Percentiles rank a stretch among this genome's conserved stretches.
These are phyloP conservation scores for Candida freyschussii DNA, from an alignment of 1,139 yeast species.

Conservation along the genomic window DNA sequence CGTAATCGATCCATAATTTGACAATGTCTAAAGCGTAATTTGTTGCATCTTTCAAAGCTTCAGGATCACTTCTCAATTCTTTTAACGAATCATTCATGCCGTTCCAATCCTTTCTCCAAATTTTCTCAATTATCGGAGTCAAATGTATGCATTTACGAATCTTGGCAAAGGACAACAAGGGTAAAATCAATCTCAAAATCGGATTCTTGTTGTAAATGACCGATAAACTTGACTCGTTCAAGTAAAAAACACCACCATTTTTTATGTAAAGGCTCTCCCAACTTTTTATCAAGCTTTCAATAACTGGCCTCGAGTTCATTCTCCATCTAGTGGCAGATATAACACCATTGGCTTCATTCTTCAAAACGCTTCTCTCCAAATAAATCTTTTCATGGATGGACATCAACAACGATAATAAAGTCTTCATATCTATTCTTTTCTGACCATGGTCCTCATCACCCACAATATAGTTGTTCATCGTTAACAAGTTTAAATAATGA, in stretches of 20 bases:
- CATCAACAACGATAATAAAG: constrained; percentile 61
- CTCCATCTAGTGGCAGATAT: constrained; percentile 53
- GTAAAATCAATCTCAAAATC: constrained; percentile 58
- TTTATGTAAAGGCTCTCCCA: constrained; percentile 62
- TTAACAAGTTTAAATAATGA: constrained; percentile 44
- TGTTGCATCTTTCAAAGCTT: constrained; percentile 55
- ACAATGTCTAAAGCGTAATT: constrained; percentile 54
- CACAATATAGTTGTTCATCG: constrained; percentile 37
- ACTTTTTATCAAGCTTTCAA: constrained; percentile 48
- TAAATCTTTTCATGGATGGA: constrained; percentile 70
- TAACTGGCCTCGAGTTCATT: constrained; percentile 50
- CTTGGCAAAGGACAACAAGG: constrained; percentile 58
- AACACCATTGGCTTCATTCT: constrained; percentile 31
- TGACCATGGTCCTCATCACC: constrained; percentile 32
- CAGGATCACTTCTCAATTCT: constrained; percentile 42
- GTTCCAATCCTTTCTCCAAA: constrained; percentile 61
- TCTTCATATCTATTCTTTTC: constrained; percentile 46
- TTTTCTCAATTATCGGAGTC: constrained; percentile 50
- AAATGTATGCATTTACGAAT: constrained; percentile 56
- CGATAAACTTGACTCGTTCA: constrained; percentile 45
- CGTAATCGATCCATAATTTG: constrained; percentile 65
- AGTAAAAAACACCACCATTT: constrained; percentile 56
- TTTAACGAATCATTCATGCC: constrained; percentile 53
- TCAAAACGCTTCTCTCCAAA: constrained; percentile 38
- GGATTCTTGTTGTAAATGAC: constrained; percentile 45